Conservation (phyloP, 352 stramenopile species). For the Phytophthora agathidicida region DNA sequence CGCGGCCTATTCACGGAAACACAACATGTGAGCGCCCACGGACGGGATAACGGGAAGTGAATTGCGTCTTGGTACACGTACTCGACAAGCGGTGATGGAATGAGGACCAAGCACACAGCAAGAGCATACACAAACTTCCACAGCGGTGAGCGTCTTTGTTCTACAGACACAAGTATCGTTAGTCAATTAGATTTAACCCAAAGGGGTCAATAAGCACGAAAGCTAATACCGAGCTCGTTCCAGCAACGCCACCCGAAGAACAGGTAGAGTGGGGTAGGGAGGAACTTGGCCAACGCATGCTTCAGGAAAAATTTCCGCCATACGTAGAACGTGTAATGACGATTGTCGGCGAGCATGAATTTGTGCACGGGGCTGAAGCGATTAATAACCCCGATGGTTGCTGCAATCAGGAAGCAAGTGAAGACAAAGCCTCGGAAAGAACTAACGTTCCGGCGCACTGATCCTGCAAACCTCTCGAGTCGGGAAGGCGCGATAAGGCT, state of each 20-base stretch:
- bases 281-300: slow-evolving; percentile 70
- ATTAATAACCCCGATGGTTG: slow-evolving; percentile 50
- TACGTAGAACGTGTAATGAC: slow-evolving; percentile 94
- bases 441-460: slow-evolving; percentile 40
- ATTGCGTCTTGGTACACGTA: slow-evolving; percentile 36
- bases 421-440: slow-evolving; percentile 42
- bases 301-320: slow-evolving; percentile 90
- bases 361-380: slow-evolving; percentile 85
- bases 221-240: slow-evolving; percentile 63
- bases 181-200: not conserved
- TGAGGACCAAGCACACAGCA: slow-evolving; percentile 80
- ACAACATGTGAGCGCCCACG: slow-evolving; percentile 8
- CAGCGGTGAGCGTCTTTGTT: slow-evolving; percentile 59
- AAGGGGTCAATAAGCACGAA: not conserved
- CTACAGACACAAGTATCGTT: slow-evolving; percentile 30
- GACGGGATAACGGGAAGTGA: not conserved
- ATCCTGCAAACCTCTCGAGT: slow-evolving; percentile 40
- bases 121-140: slow-evolving; percentile 80
- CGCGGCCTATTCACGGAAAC: slow-evolving; percentile 54
- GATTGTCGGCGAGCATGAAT: slow-evolving; percentile 93
- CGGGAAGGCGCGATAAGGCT: slow-evolving; percentile 46
- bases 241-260: slow-evolving; percentile 70
- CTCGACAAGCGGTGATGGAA: slow-evolving; percentile 90
- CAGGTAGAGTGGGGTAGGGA: slow-evolving; percentile 63
- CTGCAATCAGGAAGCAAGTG: slow-evolving; percentile 20